Base-by-base conservation (phyloP, 192 early-diverging fungal genomes). In the Geranomyces variabilis region DNA sequence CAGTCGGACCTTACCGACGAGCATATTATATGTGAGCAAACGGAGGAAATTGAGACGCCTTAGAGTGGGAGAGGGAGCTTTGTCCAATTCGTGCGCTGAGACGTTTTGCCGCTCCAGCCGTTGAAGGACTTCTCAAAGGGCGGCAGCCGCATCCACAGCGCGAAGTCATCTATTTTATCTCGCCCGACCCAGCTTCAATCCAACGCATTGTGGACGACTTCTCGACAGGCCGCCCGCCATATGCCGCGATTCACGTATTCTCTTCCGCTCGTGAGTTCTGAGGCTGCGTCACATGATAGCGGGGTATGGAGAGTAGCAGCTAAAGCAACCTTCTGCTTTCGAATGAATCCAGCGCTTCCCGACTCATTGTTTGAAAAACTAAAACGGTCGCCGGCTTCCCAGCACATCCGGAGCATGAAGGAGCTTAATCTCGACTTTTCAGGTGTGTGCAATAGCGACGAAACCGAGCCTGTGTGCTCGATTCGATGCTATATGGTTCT, bases 361-460 rank as follows among this genome's bases (percentile, higher is more conserved):
- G 87, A 93, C 66, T 65, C 75, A 0, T 74, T 92, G 5, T 90
- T 91, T 69, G 76, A 88, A 17, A 85, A 86, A 29, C 74, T 93
- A 51, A 87, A 82, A 19, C 71, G 73, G 19, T 82, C 88, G 0
- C 70, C 79, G 14, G 86, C 81, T 1, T 75, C 77, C 4, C 22
- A 67, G n/a, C 82, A 69, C 70, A 63, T 84, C 22, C 57, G 65
- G 44, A 66, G 34, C 4, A 30, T 84, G 12, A 80, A 69, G 46
- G 85, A 87, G 48, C 70, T 85, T 0, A 81, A 81, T 69, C 67
- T 87, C 7, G 85, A 87, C 65, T 87, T 87, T 74, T 61, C 80
- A 14, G 74, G 84, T 86, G 30, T 19, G 58, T 57, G 14, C 56
- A n/a, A 47, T 14, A 47, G 19, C 19, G 44, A 33, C n/a, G 0